Evolutionary conservation across 148 eudicot genomes (phyloP).

Genomic region (Camellia granthamiana): DNA sequence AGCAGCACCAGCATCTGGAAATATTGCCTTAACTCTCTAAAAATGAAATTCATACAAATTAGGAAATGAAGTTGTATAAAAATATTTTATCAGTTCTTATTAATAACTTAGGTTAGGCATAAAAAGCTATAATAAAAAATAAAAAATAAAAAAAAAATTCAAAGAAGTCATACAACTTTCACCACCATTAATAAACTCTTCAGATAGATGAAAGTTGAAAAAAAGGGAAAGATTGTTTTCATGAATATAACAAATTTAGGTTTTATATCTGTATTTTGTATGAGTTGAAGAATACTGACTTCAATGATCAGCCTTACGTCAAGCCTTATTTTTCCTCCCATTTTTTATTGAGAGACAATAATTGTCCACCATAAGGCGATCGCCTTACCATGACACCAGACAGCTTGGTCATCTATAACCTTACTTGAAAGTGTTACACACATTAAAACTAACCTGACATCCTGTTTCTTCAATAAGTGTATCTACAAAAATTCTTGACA

Average conservation of each 20-base stretch:
- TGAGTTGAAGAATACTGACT: background rate
- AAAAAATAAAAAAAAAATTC: background rate
- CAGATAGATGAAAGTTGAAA: background rate
- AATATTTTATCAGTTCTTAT: background rate
- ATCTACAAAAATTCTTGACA: conserved; percentile 81
- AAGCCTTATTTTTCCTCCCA: background rate
- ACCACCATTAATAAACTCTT: background rate
- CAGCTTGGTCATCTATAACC: background rate
- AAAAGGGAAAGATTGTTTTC: background rate
- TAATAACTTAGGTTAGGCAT: background rate
- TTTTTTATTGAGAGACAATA: background rate
- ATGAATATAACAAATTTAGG: background rate
- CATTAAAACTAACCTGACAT: conserved; percentile 53
- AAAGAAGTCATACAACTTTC: background rate
- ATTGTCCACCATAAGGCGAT: background rate
- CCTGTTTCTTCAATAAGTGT: conserved; percentile 92
- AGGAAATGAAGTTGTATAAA: background rate
- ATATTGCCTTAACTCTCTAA: conserved; percentile 88
- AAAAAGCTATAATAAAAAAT: background rate
- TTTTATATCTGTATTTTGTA: background rate
- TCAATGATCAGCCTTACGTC: background rate
- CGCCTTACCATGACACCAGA: background rate
- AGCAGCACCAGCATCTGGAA: conserved; percentile 99
- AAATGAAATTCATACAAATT: conserved; percentile 18
- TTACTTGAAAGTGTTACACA: too few relatives aligned